Base-by-base conservation (phyloP, 2,329 filamentous ascomycete genomes). In the Fusarium sp. region DNA sequence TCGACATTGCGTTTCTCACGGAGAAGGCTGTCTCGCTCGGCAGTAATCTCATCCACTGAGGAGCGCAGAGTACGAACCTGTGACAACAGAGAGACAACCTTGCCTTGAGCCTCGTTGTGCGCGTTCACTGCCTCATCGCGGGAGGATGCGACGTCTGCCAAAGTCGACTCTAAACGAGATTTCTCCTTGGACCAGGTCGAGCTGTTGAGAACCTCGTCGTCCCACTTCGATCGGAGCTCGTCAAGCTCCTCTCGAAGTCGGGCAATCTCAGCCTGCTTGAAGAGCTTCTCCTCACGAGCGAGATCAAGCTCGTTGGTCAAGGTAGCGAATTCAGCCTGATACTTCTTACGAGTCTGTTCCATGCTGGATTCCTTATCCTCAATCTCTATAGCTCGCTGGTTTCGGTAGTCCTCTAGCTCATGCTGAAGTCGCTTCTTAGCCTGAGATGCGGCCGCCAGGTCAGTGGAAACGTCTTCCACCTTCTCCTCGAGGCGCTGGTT, bases 161-260 rank as follows among this genome's bases (percentile, higher is more conserved):
- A 83, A 6, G 93, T 96, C 58, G 93, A 88, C 75, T 98, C 94
- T 36, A 99, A 84, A 13, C 94, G 89, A 13, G 92, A 86, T 81
- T 98, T 98, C 79, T 99, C 94, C 80, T 99, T 99, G 11, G 93
- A 93, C 93, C 95, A 98, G 1, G 94, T 97, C 13, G 93, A 96
- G 77, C 92, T 96, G 79, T 98, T 98, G 69, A 98, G 86, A 10
- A 98, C 92, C 78, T 99, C 94, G 70, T 98, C 92, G 72, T 99
- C 95, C 94, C 95, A 98, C 79, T 98, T 98, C 68, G 89, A 93
- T 66, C 95, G 88, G 56, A 98, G 84, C 70, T 97, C 93, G 70
- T 99, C 95, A 24, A 98, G 87, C 77, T 99, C 95, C 74, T 98
- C 94, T n/a, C 94, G 90, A 49, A 99, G 84, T 40, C 92, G 88